These are phyloP conservation scores for Dendrobium nobile DNA, from an alignment of 106 monocot genomes.

Conservation along the genomic window DNA sequence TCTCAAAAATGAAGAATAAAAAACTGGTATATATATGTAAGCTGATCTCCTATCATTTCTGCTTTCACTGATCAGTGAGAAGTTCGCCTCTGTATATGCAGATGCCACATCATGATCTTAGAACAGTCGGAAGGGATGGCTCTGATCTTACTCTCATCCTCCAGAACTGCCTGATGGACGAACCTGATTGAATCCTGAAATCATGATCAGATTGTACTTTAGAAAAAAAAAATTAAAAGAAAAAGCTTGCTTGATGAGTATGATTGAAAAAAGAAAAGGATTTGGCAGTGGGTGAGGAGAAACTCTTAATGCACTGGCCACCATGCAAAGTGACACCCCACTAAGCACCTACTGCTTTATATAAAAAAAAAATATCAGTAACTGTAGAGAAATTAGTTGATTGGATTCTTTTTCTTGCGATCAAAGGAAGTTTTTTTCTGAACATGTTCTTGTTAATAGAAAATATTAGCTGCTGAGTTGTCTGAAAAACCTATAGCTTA, in stretches of 20 bases:
- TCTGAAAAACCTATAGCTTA: too few relatives aligned
- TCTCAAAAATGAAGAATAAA: background rate
- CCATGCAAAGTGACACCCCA: background rate
- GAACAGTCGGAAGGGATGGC: constrained; percentile 51
- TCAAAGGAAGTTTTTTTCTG: too few relatives aligned
- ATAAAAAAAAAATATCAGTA: too few relatives aligned
- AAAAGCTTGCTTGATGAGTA: background rate
- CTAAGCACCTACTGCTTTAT: background rate
- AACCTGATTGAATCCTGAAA: constrained; percentile 51
- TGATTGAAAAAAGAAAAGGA: background rate
- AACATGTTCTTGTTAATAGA: too few relatives aligned
- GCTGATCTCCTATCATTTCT: background rate
- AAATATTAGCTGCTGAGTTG: too few relatives aligned
- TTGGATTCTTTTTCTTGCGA: too few relatives aligned
- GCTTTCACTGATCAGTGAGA: background rate
- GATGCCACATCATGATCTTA: constrained; percentile 52
- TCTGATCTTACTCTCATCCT: constrained; percentile 41
- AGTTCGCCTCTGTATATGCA: constrained; percentile 20
- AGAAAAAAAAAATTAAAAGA: background rate
- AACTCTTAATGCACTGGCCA: background rate
- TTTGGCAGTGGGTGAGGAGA: background rate
- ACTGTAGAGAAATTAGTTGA: too few relatives aligned
- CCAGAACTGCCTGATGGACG: constrained; percentile 32
- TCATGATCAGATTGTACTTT: background rate
- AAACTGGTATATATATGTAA: background rate